Conservation (phyloP, 2,329 filamentous ascomycete species). For the Lachnellula suecica region DNA sequence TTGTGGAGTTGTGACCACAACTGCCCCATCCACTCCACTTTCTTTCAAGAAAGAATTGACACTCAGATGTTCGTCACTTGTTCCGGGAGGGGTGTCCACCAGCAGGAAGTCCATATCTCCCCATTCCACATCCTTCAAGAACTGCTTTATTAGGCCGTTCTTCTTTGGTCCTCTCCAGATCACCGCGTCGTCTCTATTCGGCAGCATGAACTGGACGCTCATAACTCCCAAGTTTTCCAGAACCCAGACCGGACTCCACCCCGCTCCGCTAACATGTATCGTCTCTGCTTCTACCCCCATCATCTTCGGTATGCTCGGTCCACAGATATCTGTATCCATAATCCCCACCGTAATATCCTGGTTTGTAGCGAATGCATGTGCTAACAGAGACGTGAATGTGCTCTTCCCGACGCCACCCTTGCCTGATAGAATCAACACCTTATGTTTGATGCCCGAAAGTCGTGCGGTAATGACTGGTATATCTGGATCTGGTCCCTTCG, state of each 20-base stretch:
- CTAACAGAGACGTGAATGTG: slow-evolving; percentile 85
- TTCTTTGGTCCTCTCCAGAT: slow-evolving; percentile 99
- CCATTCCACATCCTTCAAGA: slow-evolving; percentile 97
- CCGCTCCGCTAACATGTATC: slow-evolving; percentile 83
- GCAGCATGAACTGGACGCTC: slow-evolving; percentile 98
- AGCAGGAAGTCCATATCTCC: slow-evolving; percentile 90
- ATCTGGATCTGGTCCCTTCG: slow-evolving; percentile 94
- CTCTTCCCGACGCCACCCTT: slow-evolving; percentile 98
- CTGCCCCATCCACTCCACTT: slow-evolving; percentile 87
- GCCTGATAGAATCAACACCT: slow-evolving; percentile 85
- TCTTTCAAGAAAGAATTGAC: slow-evolving; percentile 92
- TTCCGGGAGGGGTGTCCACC: slow-evolving; percentile 94
- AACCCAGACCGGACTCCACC: slow-evolving; percentile 96
- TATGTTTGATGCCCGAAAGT: slow-evolving; percentile 80
- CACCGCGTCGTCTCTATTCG: slow-evolving; percentile 87
- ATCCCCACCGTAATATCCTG: slow-evolving; percentile 79
- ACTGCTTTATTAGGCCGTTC: slow-evolving; percentile 97
- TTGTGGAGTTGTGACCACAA: slow-evolving; percentile 92
- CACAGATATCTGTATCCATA: slow-evolving; percentile 98
- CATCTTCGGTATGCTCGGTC: slow-evolving; percentile 97
- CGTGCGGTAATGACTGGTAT: slow-evolving; percentile 84
- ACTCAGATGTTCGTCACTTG: slow-evolving; percentile 90
- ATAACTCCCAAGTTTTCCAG: slow-evolving; percentile 92
- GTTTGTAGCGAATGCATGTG: slow-evolving; percentile 84
- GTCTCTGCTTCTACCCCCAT: slow-evolving; percentile 94